These are phyloP conservation scores for Cryptococcus sp. DNA, from an alignment of 1,284 basidiomycete genomes.

Conservation along the genomic window DNA sequence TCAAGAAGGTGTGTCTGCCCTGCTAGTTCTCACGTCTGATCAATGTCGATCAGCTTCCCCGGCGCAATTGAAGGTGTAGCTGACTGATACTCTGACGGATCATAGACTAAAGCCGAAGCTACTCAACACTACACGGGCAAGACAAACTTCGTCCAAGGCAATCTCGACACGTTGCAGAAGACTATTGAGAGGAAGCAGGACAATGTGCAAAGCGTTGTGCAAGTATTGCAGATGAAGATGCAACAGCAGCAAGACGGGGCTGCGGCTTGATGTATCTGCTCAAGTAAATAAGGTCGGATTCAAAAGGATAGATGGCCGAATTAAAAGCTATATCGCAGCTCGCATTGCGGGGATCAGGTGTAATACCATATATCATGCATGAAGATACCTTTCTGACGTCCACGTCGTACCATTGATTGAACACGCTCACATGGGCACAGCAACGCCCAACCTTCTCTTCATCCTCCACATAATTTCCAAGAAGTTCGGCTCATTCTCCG, in stretches of 20 bases:
- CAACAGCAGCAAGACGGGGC: conserved; percentile 30
- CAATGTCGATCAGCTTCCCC: not conserved
- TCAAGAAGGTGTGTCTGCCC: conserved; percentile 72
- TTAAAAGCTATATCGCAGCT: too few relatives aligned
- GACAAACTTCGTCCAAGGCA: conserved; percentile 72
- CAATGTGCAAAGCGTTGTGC: conserved; percentile 72
- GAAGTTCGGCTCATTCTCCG: conserved; percentile 55
- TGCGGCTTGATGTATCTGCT: not conserved
- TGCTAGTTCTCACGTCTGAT: not conserved
- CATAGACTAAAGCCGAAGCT: conserved; percentile 75
- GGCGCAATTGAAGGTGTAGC: not conserved
- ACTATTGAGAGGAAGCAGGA: conserved; percentile 87
- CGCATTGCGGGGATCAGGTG: too few relatives aligned
- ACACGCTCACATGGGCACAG: conserved; percentile 25
- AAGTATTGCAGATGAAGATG: conserved; percentile 75
- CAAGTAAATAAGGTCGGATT: too few relatives aligned
- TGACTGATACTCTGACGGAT: too few relatives aligned
- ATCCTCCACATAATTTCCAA: conserved; percentile 47
- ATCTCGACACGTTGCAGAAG: conserved; percentile 78
- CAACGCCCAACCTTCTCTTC: conserved; percentile 42
- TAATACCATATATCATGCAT: not conserved
- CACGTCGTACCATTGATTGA: not conserved
- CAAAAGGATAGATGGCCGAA: not conserved
- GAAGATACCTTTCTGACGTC: not conserved
- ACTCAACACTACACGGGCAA: conserved; percentile 73